Percentiles rank a stretch among this genome's conserved stretches.
Evolutionary conservation across 2,329 filamentous ascomycete species (phyloP).

Genomic region (Paracorniculantispora psalliotae): DNA sequence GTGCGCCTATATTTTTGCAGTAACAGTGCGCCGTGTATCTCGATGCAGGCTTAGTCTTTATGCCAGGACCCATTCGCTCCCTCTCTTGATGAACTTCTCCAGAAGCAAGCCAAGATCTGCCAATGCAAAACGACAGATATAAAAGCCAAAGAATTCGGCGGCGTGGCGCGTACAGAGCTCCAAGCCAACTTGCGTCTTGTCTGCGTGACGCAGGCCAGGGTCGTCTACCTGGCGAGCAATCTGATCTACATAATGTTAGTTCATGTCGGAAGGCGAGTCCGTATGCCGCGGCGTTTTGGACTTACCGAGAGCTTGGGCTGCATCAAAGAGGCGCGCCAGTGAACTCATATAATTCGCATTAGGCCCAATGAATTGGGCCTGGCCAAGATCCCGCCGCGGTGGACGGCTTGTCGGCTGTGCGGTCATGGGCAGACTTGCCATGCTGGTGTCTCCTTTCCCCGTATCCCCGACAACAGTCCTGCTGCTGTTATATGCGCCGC

Average conservation of each 20-base stretch:
- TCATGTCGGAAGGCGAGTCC: neutral
- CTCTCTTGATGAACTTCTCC: conserved; percentile 95
- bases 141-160: conserved; percentile 96
- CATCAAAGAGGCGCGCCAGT: conserved; percentile 85
- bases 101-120: conserved; percentile 77
- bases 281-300: too few species aligned
- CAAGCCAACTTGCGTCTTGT: conserved; percentile 89
- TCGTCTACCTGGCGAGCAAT: conserved; percentile 95
- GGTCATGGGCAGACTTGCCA: conserved; percentile 78
- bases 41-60: conserved; percentile 17
- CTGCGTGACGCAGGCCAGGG: conserved; percentile 83
- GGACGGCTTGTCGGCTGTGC: conserved; percentile 59
- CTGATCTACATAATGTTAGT: conserved; percentile 58
- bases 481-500: conserved; percentile 40
- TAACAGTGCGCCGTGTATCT: neutral
- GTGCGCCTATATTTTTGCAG: neutral
- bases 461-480: conserved; percentile 19
- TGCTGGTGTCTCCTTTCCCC: conserved; percentile 33
- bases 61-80: conserved; percentile 80
- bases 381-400: conserved; percentile 64
- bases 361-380: conserved; percentile 71
- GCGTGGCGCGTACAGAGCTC: conserved; percentile 91
- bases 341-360: conserved; percentile 89
- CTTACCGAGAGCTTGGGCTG: conserved; percentile 86
- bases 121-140: conserved; percentile 91